A percentile compares a stretch with the other conserved stretches of the same genome.
Conservation (phyloP, 1,284 basidiomycete species). For the Ceratobasidium sp. region DNA sequence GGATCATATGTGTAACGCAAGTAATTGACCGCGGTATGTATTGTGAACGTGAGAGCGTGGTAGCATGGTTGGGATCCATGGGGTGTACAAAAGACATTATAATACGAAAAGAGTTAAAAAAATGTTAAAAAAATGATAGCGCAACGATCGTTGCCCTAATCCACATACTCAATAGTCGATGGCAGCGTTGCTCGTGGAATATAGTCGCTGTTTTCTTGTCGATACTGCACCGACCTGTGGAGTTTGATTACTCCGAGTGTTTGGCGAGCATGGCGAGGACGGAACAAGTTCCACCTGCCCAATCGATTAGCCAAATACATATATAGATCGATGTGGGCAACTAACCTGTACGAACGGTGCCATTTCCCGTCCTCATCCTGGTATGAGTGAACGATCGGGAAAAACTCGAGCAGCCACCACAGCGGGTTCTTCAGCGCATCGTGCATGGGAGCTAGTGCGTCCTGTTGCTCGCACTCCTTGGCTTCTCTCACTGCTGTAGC, state of each 20-base stretch:
- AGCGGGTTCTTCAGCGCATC: constrained; percentile 28
- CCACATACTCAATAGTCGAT: constrained; percentile 27
- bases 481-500: constrained; percentile 11
- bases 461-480: constrained; percentile 10
- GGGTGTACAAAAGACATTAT: background rate
- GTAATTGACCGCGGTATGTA: no score
- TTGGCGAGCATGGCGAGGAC: constrained; percentile 29
- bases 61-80: background rate
- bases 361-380: constrained; percentile 30
- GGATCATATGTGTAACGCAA: no score
- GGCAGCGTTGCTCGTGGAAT: constrained; percentile 8
- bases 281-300: constrained; percentile 29
- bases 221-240: constrained; percentile 24
- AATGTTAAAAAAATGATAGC: background rate
- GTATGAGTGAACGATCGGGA: constrained; percentile 30
- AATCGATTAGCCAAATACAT: background rate
- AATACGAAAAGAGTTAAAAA: background rate
- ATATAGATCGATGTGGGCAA: background rate
- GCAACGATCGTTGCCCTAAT: background rate
- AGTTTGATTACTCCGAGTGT: constrained; percentile 24
- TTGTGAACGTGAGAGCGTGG: background rate
- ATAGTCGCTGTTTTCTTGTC: constrained; percentile 2
- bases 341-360: constrained; percentile 29
- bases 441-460: constrained; percentile 21
- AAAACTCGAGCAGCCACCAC: constrained; percentile 38